phyloP scores from a whole-genome alignment of 495 filamentous ascomycete genomes.

The Aspergillus conjunctus region DNA sequence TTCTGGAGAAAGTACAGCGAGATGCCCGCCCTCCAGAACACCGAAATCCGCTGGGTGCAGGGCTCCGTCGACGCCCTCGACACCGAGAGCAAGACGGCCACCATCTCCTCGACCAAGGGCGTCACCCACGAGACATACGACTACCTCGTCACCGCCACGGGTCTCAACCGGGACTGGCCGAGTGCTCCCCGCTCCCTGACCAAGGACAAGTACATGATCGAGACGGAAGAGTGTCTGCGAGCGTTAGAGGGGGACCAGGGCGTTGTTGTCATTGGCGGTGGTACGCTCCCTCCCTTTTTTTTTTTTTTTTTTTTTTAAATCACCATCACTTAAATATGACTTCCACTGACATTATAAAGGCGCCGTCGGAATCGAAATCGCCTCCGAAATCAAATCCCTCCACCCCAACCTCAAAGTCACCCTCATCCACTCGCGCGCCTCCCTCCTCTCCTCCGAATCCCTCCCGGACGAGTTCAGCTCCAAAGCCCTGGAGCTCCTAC shows the following conservation, averaged over 20 bases:
- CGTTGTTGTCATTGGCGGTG: slow-evolving; percentile 61
- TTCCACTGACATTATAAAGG: slow-evolving; percentile 44
- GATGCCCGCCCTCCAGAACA: slow-evolving; percentile 57
- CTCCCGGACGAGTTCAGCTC: slow-evolving; percentile 67
- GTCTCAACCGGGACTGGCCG: slow-evolving; percentile 62
- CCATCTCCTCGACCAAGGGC: slow-evolving; percentile 33
- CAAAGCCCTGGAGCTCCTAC: slow-evolving; percentile 49
- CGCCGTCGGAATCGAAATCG: slow-evolving; percentile 73
- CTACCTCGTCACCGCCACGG: slow-evolving; percentile 63
- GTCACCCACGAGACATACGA: slow-evolving; percentile 55
- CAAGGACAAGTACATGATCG: slow-evolving; percentile 57
- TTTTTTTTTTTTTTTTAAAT: too few relatives aligned
- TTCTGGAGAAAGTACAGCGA: slow-evolving; percentile 64
- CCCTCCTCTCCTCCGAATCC: slow-evolving; percentile 66
- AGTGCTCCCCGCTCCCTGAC: slow-evolving; percentile 60
- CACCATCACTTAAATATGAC: too few relatives aligned
- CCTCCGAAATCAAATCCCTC: slow-evolving; percentile 63
- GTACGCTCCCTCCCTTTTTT: slow-evolving; percentile 25
- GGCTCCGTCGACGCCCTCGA: slow-evolving; percentile 60
- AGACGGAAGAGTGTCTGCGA: slow-evolving; percentile 36
- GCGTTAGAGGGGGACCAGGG: slow-evolving; percentile 41
- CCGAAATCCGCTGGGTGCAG: slow-evolving; percentile 55
- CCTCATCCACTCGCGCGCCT: slow-evolving; percentile 65
- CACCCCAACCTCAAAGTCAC: slow-evolving; percentile 61
- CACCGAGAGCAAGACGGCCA: slow-evolving; percentile 50